phyloP scores from a whole-genome alignment of 495 filamentous ascomycete genomes.

The Elasticomyces elasticus region DNA sequence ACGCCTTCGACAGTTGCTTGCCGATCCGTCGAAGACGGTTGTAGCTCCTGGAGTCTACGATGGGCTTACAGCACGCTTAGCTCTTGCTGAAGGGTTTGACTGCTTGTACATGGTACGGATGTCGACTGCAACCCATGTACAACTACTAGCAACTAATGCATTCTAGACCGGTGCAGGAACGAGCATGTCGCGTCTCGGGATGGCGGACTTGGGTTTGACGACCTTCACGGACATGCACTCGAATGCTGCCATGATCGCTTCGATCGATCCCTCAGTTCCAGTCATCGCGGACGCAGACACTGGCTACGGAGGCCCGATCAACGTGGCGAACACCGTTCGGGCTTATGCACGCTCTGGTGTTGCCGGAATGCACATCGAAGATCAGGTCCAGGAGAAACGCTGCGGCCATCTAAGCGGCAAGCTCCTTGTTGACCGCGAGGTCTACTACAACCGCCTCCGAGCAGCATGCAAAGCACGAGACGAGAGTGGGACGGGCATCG shows the following conservation, averaged over 20 bases:
- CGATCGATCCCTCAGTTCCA: slow-evolving; percentile 46
- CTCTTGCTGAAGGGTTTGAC: slow-evolving; percentile 50
- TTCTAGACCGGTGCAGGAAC: slow-evolving; percentile 59
- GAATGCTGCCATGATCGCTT: slow-evolving; percentile 58
- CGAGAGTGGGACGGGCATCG: slow-evolving; percentile 45
- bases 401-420: slow-evolving; percentile 41
- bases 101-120: slow-evolving; percentile 53
- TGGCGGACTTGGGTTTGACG: slow-evolving; percentile 57
- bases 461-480: slow-evolving; percentile 36
- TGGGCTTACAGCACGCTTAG: slow-evolving; percentile 56
- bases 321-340: slow-evolving; percentile 53
- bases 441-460: slow-evolving; percentile 47
- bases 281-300: slow-evolving; percentile 63
- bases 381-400: slow-evolving; percentile 56
- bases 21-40: slow-evolving; percentile 22
- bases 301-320: slow-evolving; percentile 37
- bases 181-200: slow-evolving; percentile 50
- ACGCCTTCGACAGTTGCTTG: slow-evolving; percentile 25
- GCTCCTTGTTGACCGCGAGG: slow-evolving; percentile 43
- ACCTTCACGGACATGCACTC: slow-evolving; percentile 55
- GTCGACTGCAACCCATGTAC: background rate
- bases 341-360: slow-evolving; percentile 59
- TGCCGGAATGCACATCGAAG: slow-evolving; percentile 62
- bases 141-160: background rate
- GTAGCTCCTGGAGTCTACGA: slow-evolving; percentile 61